phyloP scores from a whole-genome alignment of 305 asterid species.

The Fraxinus nigra region DNA sequence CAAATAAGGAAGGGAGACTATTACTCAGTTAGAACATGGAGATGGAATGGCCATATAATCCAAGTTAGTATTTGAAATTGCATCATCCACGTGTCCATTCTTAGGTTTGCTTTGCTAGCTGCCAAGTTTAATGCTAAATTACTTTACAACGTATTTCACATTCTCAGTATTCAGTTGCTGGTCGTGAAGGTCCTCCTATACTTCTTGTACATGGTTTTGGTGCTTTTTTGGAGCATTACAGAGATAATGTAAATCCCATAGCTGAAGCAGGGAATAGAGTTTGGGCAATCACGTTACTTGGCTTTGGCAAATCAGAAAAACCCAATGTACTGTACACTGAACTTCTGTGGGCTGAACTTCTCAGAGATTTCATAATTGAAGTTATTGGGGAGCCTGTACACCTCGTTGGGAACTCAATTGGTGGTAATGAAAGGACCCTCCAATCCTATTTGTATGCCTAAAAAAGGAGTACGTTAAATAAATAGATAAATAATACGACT shows the following conservation, averaged over 20 bases:
- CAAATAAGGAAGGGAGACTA: constrained; percentile 33
- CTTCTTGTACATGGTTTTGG: constrained; percentile 98
- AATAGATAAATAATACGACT: not conserved
- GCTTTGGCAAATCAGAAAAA: constrained; percentile 91
- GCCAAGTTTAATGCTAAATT: not conserved
- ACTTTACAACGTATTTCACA: constrained; percentile 26
- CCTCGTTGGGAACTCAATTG: constrained; percentile 91
- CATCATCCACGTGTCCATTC: constrained; percentile 2
- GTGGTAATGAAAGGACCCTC: constrained; percentile 55
- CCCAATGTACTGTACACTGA: constrained; percentile 82
- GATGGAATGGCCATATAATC: constrained; percentile 77
- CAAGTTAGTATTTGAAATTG: constrained; percentile 52
- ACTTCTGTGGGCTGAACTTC: constrained; percentile 76
- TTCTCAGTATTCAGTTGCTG: constrained; percentile 74
- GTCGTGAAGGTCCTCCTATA: constrained; percentile 69
- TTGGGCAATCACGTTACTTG: constrained; percentile 84
- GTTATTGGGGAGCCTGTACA: constrained; percentile 83
- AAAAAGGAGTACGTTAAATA: not conserved
- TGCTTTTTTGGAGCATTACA: constrained; percentile 84
- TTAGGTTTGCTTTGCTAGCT: not conserved
- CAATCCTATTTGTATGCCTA: constrained; percentile 5
- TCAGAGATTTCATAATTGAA: constrained; percentile 77
- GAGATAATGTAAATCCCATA: constrained; percentile 65
- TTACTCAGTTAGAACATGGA: constrained; percentile 61
- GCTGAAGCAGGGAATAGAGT: constrained; percentile 74